Base-by-base conservation (phyloP, 2,329 filamentous ascomycete genomes). In the Metarhizium guizhouense region DNA sequence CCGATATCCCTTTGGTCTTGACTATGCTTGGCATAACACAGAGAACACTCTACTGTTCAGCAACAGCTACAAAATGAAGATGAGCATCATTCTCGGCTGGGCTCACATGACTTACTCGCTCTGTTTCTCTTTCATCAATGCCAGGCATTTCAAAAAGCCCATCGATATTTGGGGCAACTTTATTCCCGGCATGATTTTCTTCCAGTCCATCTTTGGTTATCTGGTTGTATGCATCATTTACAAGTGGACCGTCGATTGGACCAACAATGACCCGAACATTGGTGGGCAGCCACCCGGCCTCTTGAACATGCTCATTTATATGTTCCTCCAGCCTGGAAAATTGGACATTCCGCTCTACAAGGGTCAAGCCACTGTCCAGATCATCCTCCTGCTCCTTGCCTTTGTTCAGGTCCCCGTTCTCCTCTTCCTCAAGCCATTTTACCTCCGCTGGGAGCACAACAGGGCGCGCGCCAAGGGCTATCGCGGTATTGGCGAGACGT, bases 1-100 rank as follows among this genome's bases (percentile, higher is more conserved):
- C 73, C 87, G 91, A 53, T 99, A 96, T 70, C 93, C 95, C 16
- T 96, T 99, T 67, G 94, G 94, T 63, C 75, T 99, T 58, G 94
- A 99, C 69, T 96, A 87, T 85, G 88, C 87, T 67, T 99, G 94
- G 94, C 95, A 99, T 70, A 91, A 88, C 58, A 88, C 91, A 13
- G 93, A 97, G 66, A 99, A 99, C 66, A 88, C 95, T 58, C 80
- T 99, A 20, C 82, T 99, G 52, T 99, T 99, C 76, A 88, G 84
- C 70, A 99, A 99, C 86, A 95, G 89, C 73, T 95, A 94, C 82
- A 99, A 99, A 85, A 99, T 99, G 94, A 99, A 99, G 80, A 88
- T 99, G 75, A 95, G 90, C 77, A 96, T 99, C 69, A 83, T 99
- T 62, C 82, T 99, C 61, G 94, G 95, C 71, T 99, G 95, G 94